These are phyloP conservation scores for Phytophthora foliorum DNA, from an alignment of 352 stramenopile genomes.

Conservation along the genomic window DNA sequence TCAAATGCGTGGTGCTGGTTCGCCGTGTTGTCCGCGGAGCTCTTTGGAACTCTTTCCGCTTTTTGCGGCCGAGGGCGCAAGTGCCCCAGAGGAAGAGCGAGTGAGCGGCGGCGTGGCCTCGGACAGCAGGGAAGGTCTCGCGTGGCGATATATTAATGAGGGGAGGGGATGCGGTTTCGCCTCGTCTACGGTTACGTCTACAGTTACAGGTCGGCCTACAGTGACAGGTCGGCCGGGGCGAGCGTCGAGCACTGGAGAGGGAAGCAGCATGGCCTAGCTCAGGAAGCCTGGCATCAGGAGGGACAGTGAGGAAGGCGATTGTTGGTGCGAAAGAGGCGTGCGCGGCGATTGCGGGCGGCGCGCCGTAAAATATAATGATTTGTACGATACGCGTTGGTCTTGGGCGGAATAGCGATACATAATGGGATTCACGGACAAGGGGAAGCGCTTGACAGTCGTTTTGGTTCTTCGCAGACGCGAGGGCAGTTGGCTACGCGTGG, in stretches of 20 bases:
- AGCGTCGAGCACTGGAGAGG: neutral
- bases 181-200: slow-evolving; percentile 24
- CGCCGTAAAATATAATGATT: slow-evolving; percentile 36
- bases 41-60: slow-evolving; percentile 66
- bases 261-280: too few species aligned
- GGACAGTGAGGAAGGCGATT: too few species aligned
- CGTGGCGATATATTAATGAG: neutral
- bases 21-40: slow-evolving; percentile 53
- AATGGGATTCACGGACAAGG: neutral
- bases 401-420: slow-evolving; percentile 17
- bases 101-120: too few species aligned
- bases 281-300: neutral
- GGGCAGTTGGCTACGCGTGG: neutral
- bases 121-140: too few species aligned
- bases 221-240: slow-evolving; percentile 9
- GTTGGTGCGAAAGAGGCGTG: too few species aligned
- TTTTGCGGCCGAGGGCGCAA: slow-evolving; percentile 66
- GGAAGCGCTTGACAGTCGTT: slow-evolving; percentile 1
- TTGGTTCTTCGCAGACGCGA: slow-evolving; percentile 7
- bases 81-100: slow-evolving; percentile 24
- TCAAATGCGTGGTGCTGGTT: slow-evolving; percentile 65
- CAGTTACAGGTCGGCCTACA: slow-evolving; percentile 12
- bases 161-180: slow-evolving; percentile 3
- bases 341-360: neutral
- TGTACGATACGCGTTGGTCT: slow-evolving; percentile 30